A percentile compares a stretch with the other conserved stretches of the same genome.
Conservation (phyloP, 2,329 filamentous ascomycete genomes). For the Alternaria solani region DNA sequence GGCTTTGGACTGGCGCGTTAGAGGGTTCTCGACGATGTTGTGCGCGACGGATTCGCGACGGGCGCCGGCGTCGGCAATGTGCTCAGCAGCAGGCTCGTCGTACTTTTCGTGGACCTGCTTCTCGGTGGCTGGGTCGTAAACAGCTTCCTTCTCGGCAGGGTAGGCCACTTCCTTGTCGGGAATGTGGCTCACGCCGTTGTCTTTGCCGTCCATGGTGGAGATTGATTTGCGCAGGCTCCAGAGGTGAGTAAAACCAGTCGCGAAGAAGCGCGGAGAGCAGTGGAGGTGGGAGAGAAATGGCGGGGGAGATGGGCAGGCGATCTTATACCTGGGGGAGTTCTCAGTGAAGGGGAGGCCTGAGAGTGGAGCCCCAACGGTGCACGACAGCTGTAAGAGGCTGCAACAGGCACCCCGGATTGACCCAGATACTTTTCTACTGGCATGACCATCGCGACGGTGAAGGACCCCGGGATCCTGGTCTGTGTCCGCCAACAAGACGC, state of each 20-base stretch:
- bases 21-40: conserved; percentile 52
- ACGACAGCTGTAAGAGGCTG: conserved; percentile 13
- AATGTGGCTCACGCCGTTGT: conserved; percentile 2
- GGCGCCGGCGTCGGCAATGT: conserved; percentile 18
- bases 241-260: background rate
- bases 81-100: conserved; percentile 4
- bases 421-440: background rate
- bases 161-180: conserved; percentile 12
- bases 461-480: conserved; percentile 8
- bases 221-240: background rate
- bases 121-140: conserved; percentile 6
- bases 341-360: conserved; percentile 17
- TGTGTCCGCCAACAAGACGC: conserved; percentile 8
- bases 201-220: conserved; percentile 15
- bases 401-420: background rate
- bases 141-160: conserved; percentile 1
- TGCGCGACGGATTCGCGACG: conserved; percentile 54
- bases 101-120: conserved; percentile 5
- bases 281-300: conserved; percentile 5
- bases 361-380: conserved; percentile 16
- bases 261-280: background rate
- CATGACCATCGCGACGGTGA: conserved; percentile 1
- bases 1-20: conserved; percentile 58
- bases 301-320: conserved; percentile 7
- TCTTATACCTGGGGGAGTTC: conserved; percentile 13